A percentile compares a stretch with the other conserved stretches of the same genome.
Conservation (phyloP, 2,329 filamentous ascomycete genomes). For the Aspergillus neotritici region DNA sequence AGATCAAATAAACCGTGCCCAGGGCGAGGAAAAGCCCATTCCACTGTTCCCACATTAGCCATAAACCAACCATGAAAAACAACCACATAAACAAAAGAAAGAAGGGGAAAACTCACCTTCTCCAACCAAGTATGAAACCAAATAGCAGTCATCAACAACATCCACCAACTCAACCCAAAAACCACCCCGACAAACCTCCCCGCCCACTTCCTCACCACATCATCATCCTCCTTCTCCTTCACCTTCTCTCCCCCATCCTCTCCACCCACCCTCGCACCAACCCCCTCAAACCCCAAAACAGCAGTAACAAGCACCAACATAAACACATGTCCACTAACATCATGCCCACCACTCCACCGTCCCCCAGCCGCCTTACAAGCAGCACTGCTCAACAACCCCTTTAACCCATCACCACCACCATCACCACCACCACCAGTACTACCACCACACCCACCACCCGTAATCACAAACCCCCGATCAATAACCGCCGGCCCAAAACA, state of each 20-base stretch:
- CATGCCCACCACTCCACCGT: slow-evolving; percentile 85
- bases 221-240: slow-evolving; percentile 42
- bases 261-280: slow-evolving; percentile 49
- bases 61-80: slow-evolving; percentile 8
- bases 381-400: slow-evolving; percentile 59
- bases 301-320: slow-evolving; percentile 78
- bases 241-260: slow-evolving; percentile 47
- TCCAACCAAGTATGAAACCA: slow-evolving; percentile 99
- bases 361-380: slow-evolving; percentile 81
- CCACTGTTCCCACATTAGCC: slow-evolving; percentile 31
- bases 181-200: slow-evolving; percentile 51
- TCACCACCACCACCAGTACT: slow-evolving; percentile 39
- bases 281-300: slow-evolving; percentile 74
- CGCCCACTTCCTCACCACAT: slow-evolving; percentile 52
- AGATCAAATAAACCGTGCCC: slow-evolving; percentile 45
- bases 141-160: slow-evolving; percentile 96
- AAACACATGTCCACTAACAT: slow-evolving; percentile 94
- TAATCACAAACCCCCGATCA: slow-evolving; percentile 82
- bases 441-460: slow-evolving; percentile 76
- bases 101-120: slow-evolving; percentile 59
- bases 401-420: slow-evolving; percentile 1
- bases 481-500: slow-evolving; percentile 88
- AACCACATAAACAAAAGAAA: background rate
- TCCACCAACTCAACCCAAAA: slow-evolving; percentile 75
- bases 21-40: slow-evolving; percentile 48